Conservation (phyloP, 257 asterid species). For the Solanum tacnaense region DNA sequence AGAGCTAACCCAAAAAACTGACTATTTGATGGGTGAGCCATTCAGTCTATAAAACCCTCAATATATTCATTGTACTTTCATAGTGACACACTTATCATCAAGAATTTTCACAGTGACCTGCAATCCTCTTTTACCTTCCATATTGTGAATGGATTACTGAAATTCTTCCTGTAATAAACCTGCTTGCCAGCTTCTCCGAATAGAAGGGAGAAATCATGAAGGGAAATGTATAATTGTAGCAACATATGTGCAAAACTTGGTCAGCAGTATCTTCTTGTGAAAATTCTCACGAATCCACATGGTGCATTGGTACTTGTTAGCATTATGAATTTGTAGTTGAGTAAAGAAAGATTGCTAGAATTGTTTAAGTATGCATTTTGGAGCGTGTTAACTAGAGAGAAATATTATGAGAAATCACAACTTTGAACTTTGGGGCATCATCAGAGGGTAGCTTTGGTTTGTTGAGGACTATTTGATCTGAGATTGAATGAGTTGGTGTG, state of each 20-base stretch:
- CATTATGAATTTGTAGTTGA: not conserved
- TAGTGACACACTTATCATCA: not conserved
- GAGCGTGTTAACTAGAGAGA: not conserved
- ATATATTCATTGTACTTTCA: not conserved
- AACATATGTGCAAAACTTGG: not conserved
- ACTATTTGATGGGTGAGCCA: not conserved
- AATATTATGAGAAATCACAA: not conserved
- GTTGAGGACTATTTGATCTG: not conserved
- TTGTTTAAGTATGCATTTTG: not conserved
- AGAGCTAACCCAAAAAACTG: not conserved
- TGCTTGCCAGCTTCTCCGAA: not conserved
- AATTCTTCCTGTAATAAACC: not conserved
- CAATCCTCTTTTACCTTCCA: not conserved
- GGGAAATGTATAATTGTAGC: not conserved
- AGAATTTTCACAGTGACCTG: not conserved
- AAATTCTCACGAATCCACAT: not conserved
- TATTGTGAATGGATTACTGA: not conserved
- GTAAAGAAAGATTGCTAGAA: not conserved
- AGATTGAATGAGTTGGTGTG: not conserved
- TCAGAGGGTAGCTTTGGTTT: not conserved
- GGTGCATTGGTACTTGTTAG: not conserved
- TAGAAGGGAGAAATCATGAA: not conserved
- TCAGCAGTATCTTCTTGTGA: not conserved
- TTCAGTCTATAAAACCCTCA: not conserved
- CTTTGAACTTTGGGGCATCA: not conserved